Evolutionary conservation across 768 basidiomycete species (phyloP), one percentile per base, ranked within the genome.

Genomic region (Leccinum aurantiacum): DNA sequence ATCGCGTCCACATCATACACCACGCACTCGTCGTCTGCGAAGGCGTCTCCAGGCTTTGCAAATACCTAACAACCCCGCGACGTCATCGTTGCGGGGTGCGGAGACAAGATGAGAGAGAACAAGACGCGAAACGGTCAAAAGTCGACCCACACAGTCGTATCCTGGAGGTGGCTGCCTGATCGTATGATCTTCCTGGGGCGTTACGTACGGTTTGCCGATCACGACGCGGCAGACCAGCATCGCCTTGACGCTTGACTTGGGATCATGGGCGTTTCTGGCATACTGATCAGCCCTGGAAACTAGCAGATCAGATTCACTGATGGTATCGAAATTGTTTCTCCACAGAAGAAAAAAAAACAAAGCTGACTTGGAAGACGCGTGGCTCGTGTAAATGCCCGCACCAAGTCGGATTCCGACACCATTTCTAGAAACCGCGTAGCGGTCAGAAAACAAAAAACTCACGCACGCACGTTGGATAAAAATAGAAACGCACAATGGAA

Each of bases 201-300:
- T 63, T 14, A 9, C 22, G 13, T 60, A 65, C 3, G 59, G 38
- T 4, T 27, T 56, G 3, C 70, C 69, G 1, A 72, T 52, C 3
- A 71, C 65, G 25, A 63, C 63, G 38, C 71, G 66, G 19, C 69
- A 71, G 17, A 69, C 60, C 1, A 71, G 27, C 65, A 71, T 69
- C 1, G 69, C 63, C 27, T 56, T 63, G 31, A 65, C 19, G 11
- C 27, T 61, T 4, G 66, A 60, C 35, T 1, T 29, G 3, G 60
- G 59, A 31, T 70, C 55, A 0, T 60, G 31, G 1, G 35, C 5
- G 44, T 66, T 71, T 1, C 4, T 0, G 14, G 65, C 66, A 6
- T 71, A 71, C 0, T 59, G 4, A n/a, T 61, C 60, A 0, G 64
- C 69, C 60, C 70, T 72, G n/a, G 3, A 58, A 58, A 9, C 8